Conservation (phyloP, 495 filamentous ascomycete genomes). For the Geopyxis carbonaria region DNA sequence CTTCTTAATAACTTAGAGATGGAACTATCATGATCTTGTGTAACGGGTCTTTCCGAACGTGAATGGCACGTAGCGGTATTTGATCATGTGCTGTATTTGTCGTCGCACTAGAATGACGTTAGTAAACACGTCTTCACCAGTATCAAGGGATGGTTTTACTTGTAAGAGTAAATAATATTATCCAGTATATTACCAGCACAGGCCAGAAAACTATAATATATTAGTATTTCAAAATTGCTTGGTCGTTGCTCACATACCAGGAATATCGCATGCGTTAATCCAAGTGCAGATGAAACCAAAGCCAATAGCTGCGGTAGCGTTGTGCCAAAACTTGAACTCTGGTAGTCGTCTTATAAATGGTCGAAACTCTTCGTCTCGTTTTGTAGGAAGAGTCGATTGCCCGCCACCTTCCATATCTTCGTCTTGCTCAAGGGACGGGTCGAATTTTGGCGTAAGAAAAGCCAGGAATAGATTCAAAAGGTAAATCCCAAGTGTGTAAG, state of each 20-base stretch:
- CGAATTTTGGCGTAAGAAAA: constrained; percentile 96
- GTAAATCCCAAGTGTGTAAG: constrained; percentile 96
- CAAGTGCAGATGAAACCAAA: constrained; percentile 80
- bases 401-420: constrained; percentile 90
- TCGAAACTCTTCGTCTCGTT: constrained; percentile 90
- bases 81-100: constrained; percentile 99
- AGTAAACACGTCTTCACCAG: background rate
- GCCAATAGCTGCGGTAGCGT: constrained; percentile 68
- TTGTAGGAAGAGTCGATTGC: constrained; percentile 63
- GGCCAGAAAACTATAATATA: constrained; percentile 81
- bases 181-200: constrained; percentile 93
- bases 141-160: constrained; percentile 37
- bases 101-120: constrained; percentile 52
- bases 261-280: constrained; percentile 86
- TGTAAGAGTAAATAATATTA: constrained; percentile 84
- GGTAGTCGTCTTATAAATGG: constrained; percentile 91
- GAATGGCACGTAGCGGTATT: constrained; percentile 97
- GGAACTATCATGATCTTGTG: constrained; percentile 28
- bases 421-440: constrained; percentile 88
- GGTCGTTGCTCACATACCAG: constrained; percentile 23
- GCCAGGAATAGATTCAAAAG: constrained; percentile 98
- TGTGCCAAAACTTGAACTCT: constrained; percentile 99
- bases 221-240: background rate
- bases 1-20: too few species aligned
- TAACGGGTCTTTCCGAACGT: constrained; percentile 82